phyloP scores from a whole-genome alignment of 352 stramenopile genomes.

The Phytopythium litorale region DNA sequence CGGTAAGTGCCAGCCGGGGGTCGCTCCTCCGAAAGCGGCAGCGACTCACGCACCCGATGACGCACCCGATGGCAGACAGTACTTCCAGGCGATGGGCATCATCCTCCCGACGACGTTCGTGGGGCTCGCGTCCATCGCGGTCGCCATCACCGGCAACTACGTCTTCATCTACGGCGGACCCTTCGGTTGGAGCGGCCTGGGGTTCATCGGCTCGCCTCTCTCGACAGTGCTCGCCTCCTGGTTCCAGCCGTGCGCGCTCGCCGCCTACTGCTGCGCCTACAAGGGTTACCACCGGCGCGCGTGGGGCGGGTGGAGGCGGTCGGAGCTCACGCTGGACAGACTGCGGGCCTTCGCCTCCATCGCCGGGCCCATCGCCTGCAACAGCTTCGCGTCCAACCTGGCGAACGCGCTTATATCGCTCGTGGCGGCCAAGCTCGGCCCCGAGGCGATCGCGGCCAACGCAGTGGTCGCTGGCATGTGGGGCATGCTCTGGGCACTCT shows the following conservation, averaged over 20 bases:
- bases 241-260: constrained; percentile 67
- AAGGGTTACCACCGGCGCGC: constrained; percentile 49
- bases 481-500: constrained; percentile 67
- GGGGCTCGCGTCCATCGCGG: constrained; percentile 53
- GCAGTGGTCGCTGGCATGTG: constrained; percentile 68
- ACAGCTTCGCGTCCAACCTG: constrained; percentile 73
- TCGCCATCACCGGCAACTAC: constrained; percentile 59
- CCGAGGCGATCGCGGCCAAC: constrained; percentile 59
- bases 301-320: constrained; percentile 55
- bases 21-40: background rate
- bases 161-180: constrained; percentile 59
- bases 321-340: constrained; percentile 36
- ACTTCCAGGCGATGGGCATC: constrained; percentile 66
- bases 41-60: background rate
- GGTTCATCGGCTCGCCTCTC: constrained; percentile 77
- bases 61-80: constrained; percentile 32
- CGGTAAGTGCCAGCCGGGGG: constrained; percentile 17
- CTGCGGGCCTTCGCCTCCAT: constrained; percentile 48
- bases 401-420: constrained; percentile 63
- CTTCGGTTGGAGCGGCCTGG: constrained; percentile 45
- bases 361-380: constrained; percentile 59
- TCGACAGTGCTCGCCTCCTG: constrained; percentile 73
- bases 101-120: constrained; percentile 62
- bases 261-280: constrained; percentile 56
- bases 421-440: constrained; percentile 56